These are phyloP conservation scores for Lactifluus echinatus DNA, from an alignment of 768 basidiomycete species.

Conservation along the genomic window DNA sequence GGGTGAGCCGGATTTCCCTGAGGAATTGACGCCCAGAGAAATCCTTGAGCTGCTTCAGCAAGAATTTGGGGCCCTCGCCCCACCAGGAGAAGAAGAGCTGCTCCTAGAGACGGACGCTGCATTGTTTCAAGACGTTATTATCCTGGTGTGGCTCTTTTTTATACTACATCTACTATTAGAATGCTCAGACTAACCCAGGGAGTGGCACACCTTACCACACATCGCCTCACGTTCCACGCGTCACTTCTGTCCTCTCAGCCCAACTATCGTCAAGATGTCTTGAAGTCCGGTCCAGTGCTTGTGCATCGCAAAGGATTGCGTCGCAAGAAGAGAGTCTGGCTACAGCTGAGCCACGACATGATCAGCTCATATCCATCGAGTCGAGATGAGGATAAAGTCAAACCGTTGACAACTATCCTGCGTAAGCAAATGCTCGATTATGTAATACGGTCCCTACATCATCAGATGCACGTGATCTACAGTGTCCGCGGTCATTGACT, in stretches of 20 bases:
- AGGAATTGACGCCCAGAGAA: conserved; percentile 36
- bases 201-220: conserved; percentile 55
- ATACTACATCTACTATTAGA: conserved; percentile 5
- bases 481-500: conserved; percentile 43
- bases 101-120: conserved; percentile 46
- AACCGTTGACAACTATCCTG: conserved; percentile 43
- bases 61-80: conserved; percentile 48
- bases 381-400: conserved; percentile 43
- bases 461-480: too few species aligned
- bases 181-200: conserved; percentile 30
- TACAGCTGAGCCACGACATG: conserved; percentile 55
- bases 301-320: conserved; percentile 39
- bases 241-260: conserved; percentile 41
- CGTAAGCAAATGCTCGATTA: conserved; percentile 30
- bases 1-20: neutral
- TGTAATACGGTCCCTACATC: too few species aligned
- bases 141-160: conserved; percentile 30
- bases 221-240: conserved; percentile 59
- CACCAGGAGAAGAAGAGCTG: conserved; percentile 39
- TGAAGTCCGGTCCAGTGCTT: conserved; percentile 44
- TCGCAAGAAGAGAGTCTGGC: conserved; percentile 45
- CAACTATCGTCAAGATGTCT: conserved; percentile 28
- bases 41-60: conserved; percentile 42
- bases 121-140: conserved; percentile 39
- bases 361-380: conserved; percentile 48